Conservation (phyloP, 768 basidiomycete genomes). For the Lentinula guzmanii region DNA sequence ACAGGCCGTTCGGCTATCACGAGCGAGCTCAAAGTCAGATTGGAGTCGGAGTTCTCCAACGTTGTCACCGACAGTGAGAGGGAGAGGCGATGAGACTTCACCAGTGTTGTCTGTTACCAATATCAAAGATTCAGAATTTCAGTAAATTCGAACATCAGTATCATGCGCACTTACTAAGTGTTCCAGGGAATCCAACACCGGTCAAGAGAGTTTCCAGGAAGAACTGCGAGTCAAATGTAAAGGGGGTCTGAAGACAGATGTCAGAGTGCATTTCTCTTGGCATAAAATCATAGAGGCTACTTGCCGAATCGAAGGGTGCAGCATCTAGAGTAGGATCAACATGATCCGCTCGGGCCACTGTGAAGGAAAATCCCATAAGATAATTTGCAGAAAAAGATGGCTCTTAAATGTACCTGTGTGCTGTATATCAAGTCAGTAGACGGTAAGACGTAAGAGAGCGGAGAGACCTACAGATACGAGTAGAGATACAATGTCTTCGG, state of each 20-base stretch:
- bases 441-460: too few species aligned
- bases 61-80: not conserved
- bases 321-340: conserved; percentile 15
- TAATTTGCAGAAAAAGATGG: not conserved
- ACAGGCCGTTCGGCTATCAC: conserved; percentile 28
- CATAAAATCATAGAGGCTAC: not conserved
- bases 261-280: not conserved
- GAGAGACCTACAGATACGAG: conserved; percentile 21
- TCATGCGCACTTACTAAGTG: conserved; percentile 1
- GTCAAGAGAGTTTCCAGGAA: conserved; percentile 18
- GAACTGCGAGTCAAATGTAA: conserved; percentile 25
- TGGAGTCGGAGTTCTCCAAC: conserved; percentile 24
- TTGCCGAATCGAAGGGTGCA: conserved; percentile 11
- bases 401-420: not conserved
- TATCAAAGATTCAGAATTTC: too few species aligned
- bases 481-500: conserved; percentile 27
- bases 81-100: conserved; percentile 16
- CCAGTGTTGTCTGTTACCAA: conserved; percentile 11
- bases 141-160: not conserved
- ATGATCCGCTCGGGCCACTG: conserved; percentile 17
- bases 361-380: not conserved
- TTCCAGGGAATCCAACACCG: conserved; percentile 21
- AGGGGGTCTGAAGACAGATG: conserved; percentile 16
- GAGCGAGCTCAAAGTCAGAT: conserved; percentile 20
- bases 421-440: not conserved